Percentiles rank a stretch among this genome's conserved stretches.
phyloP scores from a whole-genome alignment of 1,139 yeast species.

The Pneumocystis oryctolagi region DNA sequence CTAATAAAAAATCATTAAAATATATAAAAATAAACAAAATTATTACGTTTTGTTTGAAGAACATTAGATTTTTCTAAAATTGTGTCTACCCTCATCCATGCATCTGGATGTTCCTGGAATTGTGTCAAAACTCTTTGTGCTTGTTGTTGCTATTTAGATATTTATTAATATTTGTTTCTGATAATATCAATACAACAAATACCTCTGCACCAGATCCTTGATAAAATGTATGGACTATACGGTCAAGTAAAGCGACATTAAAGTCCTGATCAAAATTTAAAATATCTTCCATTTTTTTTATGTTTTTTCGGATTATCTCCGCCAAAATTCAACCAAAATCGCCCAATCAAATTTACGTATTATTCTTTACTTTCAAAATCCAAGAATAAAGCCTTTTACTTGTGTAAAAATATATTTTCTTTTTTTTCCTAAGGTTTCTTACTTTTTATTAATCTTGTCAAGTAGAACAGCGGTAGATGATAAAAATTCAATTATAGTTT shows the following conservation, averaged over 20 bases:
- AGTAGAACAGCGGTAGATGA: not conserved
- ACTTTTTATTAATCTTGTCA: not conserved
- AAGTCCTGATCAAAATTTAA: slow-evolving; percentile 63
- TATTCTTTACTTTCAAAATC: not conserved
- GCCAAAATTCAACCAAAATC: not conserved
- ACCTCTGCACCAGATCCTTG: slow-evolving; percentile 44
- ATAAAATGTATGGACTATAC: slow-evolving; percentile 75
- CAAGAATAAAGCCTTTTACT: not conserved
- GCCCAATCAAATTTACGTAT: not conserved
- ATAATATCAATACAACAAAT: not conserved
- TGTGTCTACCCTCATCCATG: slow-evolving; percentile 90
- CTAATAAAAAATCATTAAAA: slow-evolving; percentile 4
- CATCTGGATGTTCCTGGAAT: slow-evolving; percentile 87
- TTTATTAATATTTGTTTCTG: not conserved
- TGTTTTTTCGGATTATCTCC: not conserved
- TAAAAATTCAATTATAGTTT: too few species aligned
- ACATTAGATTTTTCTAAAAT: slow-evolving; percentile 65
- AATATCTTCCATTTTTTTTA: slow-evolving; percentile 55
- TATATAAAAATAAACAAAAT: not conserved
- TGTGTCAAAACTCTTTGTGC: slow-evolving; percentile 76
- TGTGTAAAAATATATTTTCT: not conserved
- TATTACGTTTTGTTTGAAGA: slow-evolving; percentile 63
- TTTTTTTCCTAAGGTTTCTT: not conserved
- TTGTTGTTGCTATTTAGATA: slow-evolving; percentile 36
- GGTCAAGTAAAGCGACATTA: slow-evolving; percentile 67